phyloP scores from a whole-genome alignment of 2,329 filamentous ascomycete species.

The Purpureocillium lavendulum region DNA sequence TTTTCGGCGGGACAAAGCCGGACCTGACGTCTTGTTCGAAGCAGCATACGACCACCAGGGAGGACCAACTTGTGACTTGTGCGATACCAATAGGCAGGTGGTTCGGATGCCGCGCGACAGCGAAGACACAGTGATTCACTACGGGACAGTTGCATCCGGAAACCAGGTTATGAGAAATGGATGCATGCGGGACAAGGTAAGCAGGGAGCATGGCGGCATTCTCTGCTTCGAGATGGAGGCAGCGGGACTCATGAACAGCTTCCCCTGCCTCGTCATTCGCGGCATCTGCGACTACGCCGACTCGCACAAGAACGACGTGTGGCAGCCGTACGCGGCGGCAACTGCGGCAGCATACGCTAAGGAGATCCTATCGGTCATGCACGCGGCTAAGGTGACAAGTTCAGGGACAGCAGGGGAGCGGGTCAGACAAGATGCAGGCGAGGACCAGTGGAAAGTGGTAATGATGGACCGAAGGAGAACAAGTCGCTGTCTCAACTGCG shows the following conservation, averaged over 20 bases:
- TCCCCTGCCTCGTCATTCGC: conserved; percentile 21
- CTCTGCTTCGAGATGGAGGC: conserved; percentile 19
- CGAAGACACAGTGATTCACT: not conserved
- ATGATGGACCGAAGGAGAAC: no score
- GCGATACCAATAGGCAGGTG: no score
- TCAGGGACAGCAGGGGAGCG: no score
- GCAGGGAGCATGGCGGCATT: not conserved
- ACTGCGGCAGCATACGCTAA: conserved; percentile 19
- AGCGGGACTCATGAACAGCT: conserved; percentile 17
- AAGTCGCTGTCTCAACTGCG: no score
- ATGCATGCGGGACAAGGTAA: not conserved
- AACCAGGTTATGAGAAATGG: conserved; percentile 1
- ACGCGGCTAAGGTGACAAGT: no score
- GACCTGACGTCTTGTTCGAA: not conserved
- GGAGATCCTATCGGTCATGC: no score
- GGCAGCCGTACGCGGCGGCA: conserved; percentile 20
- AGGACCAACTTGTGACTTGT: no score
- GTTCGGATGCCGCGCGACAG: not conserved
- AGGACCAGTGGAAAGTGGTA: no score
- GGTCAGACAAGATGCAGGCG: no score
- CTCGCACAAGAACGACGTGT: conserved; percentile 20
- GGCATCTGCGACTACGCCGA: conserved; percentile 28
- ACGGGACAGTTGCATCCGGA: conserved; percentile 3
- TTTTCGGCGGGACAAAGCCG: no score
- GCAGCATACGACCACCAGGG: no score